Percentiles rank a stretch among this genome's conserved stretches.
Evolutionary conservation across 139 green algal genomes (phyloP).

Genomic region (Medakamo hakoo): DNA sequence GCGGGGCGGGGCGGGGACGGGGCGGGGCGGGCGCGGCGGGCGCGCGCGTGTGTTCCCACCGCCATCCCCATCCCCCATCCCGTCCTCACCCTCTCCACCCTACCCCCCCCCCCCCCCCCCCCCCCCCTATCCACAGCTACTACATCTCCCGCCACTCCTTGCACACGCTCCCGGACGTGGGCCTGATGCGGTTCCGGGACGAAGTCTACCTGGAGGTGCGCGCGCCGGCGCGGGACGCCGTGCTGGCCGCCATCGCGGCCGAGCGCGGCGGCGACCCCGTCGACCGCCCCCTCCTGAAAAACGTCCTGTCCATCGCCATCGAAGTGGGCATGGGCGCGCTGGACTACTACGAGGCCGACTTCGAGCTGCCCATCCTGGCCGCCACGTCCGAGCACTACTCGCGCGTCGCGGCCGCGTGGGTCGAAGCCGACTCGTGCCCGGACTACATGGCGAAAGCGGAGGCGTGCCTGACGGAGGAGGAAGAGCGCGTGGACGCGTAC

Average conservation of each 20-base stretch:
- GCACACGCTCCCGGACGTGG: slow-evolving; percentile 78
- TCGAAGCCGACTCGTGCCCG: slow-evolving; percentile 82
- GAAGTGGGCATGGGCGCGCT: slow-evolving; percentile 87
- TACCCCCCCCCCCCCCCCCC: background rate
- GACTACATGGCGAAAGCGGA: slow-evolving; percentile 94
- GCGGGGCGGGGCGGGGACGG: background rate
- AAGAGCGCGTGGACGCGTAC: slow-evolving; percentile 82
- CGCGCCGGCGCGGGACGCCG: slow-evolving; percentile 37
- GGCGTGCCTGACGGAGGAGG: slow-evolving; percentile 71
- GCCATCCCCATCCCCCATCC: no score
- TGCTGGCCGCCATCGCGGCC: slow-evolving; percentile 61
- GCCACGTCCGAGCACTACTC: slow-evolving; percentile 21
- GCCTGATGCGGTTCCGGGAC: slow-evolving; percentile 66
- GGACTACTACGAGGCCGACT: slow-evolving; percentile 88
- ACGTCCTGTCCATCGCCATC: slow-evolving; percentile 92
- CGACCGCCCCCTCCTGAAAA: slow-evolving; percentile 78
- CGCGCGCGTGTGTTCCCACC: no score
- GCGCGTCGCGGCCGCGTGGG: slow-evolving; percentile 51
- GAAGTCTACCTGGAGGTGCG: slow-evolving; percentile 72
- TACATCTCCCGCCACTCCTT: slow-evolving; percentile 87
- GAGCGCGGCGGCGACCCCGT: slow-evolving; percentile 88
- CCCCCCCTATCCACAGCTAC: slow-evolving; percentile 48
- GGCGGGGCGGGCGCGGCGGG: no score
- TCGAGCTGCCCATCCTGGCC: slow-evolving; percentile 49
- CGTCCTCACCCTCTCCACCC: background rate